These are phyloP conservation scores for Cryptococcus neoformans DNA, from an alignment of 1,284 basidiomycete genomes.

Conservation along the genomic window DNA sequence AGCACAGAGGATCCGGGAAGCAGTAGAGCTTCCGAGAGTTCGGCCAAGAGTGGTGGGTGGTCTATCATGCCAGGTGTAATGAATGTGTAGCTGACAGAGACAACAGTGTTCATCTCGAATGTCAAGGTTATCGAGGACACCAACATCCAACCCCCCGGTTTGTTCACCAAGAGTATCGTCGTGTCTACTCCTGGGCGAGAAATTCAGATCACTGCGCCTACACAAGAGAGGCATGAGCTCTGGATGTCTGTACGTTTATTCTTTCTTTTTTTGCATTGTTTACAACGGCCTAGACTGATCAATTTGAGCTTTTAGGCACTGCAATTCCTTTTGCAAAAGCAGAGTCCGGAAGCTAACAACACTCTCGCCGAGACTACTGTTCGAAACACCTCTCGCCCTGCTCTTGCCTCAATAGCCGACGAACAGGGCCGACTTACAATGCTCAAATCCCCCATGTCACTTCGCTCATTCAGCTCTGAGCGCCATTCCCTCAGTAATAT, in stretches of 20 bases:
- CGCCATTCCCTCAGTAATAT: conserved; percentile 21
- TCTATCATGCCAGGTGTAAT: conserved; percentile 1
- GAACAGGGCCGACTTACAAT: conserved; percentile 35
- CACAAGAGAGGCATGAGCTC: conserved; percentile 91
- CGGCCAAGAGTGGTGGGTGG: conserved; percentile 88
- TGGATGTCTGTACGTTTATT: conserved; percentile 73
- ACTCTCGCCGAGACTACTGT: conserved; percentile 17
- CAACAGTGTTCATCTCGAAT: conserved; percentile 92
- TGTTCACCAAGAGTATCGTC: conserved; percentile 89
- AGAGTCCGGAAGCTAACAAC: conserved; percentile 9
- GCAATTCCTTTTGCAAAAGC: conserved; percentile 44
- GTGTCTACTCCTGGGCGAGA: conserved; percentile 90
- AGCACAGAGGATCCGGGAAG: conserved; percentile 90
- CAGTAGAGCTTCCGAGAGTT: conserved; percentile 79
- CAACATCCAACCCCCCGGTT: conserved; percentile 87
- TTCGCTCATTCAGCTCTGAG: conserved; percentile 34
- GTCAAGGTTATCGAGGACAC: conserved; percentile 86
- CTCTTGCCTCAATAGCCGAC: conserved; percentile 31
- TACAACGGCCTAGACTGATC: not conserved
- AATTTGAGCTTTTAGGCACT: conserved; percentile 23
- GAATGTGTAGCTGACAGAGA: conserved; percentile 13
- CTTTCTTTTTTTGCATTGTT: not conserved
- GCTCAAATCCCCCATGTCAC: conserved; percentile 33
- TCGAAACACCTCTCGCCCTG: conserved; percentile 18
- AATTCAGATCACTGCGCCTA: conserved; percentile 95